Percentiles rank a stretch among this genome's conserved stretches.
phyloP scores from a whole-genome alignment of 2,329 filamentous ascomycete genomes.

The Penicillium occitanis region DNA sequence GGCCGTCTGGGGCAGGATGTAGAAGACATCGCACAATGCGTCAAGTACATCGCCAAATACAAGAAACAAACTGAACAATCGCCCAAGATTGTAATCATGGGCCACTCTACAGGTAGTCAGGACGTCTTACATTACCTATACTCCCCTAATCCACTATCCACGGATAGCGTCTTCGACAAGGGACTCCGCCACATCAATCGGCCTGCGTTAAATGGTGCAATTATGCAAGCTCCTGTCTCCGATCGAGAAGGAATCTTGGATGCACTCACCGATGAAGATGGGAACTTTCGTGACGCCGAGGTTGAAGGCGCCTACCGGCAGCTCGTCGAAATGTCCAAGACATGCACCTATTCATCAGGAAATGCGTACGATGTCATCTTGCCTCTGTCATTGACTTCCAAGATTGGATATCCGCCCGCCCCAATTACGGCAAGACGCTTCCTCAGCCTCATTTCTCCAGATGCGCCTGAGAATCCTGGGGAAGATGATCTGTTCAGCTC shows the following conservation, averaged over 20 bases:
- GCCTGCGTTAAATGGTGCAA: constrained; percentile 66
- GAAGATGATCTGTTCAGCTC: constrained; percentile 89
- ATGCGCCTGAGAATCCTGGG: constrained; percentile 57
- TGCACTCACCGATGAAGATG: constrained; percentile 25
- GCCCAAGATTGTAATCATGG: constrained; percentile 65
- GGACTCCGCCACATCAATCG: constrained; percentile 39
- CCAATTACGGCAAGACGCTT: constrained; percentile 60
- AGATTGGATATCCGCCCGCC: constrained; percentile 35
- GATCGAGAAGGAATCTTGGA: constrained; percentile 66
- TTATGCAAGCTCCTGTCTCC: constrained; percentile 77
- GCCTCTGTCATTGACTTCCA: constrained; percentile 36
- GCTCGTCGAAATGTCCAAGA: constrained; percentile 36
- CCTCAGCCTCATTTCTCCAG: constrained; percentile 55
- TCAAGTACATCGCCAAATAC: constrained; percentile 50
- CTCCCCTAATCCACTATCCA: constrained; percentile 41
- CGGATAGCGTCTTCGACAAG: constrained; percentile 30
- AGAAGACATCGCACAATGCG: constrained; percentile 53
- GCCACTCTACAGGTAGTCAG: constrained; percentile 68
- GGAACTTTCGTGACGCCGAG: constrained; percentile 20
- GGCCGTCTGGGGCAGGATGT: constrained; percentile 55
- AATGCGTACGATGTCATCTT: constrained; percentile 31
- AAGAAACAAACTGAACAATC: constrained; percentile 27
- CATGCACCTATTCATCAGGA: constrained; percentile 24
- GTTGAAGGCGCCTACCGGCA: constrained; percentile 32
- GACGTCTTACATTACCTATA: constrained; percentile 65